Base-by-base conservation (phyloP, 495 filamentous ascomycete species). In the Chaetomium cochliodes region DNA sequence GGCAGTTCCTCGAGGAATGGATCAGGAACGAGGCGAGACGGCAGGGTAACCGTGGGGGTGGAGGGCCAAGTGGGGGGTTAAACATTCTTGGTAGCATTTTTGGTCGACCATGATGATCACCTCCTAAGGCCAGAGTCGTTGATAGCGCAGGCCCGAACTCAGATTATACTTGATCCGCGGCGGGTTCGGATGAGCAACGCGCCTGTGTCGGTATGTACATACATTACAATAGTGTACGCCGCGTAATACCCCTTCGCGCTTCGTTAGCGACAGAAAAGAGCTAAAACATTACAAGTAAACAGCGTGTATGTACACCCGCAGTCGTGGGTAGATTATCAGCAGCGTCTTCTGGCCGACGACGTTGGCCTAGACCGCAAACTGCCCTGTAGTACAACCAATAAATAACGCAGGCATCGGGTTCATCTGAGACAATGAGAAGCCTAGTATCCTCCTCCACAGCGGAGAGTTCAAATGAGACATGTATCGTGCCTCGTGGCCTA, bases 1-100 rank as follows among this genome's bases (percentile, higher is more conserved):
- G 76, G 28, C 70, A 71, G 53, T 86, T 83, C 61, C 69, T 91
- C 63, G 80, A 78, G 62, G 73, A 84, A 53, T 91, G 70, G 88
- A 80, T 91, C 52, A 73, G 85, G 62, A 78, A 74, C 2, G 87
- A 88, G 64, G 79, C 80, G 22, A 77, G 79, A 66, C 82, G 81
- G 28, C 79, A 79, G 15, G 77, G 78, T 7, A 76, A 78, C 18
- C 67, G 75, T 5, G 82, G 85, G 6, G 76, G 75, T 8, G 82
- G 80, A 20, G 72, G 77, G 2, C 71, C 69, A 16, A 72, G 76
- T 7, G 30, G 63, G 9, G 73, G 75, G 18, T 25, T 50, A 13
- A 67, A 59, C 16, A 23, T 66, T 0, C 49, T 67, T 0, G 50
- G 56, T 3, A 23, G 55, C 23, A 25, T 86, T 54, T 86, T 85